Evolutionary conservation across 1,284 basidiomycete genomes (phyloP).

Genomic region (Trichosporon asahii): DNA sequence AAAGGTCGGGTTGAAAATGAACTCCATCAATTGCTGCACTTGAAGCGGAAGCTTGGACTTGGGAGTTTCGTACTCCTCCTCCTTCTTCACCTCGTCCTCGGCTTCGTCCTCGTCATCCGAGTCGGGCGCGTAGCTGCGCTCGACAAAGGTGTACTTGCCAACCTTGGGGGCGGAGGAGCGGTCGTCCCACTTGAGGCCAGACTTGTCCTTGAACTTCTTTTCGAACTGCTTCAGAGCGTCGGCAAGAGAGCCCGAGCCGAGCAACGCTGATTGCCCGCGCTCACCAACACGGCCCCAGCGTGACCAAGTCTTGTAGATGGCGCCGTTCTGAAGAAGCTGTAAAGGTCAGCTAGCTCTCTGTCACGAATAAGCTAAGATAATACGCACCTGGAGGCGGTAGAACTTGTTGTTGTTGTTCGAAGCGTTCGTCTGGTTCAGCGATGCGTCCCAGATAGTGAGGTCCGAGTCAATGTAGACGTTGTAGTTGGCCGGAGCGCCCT

Average conservation of each 20-base stretch:
- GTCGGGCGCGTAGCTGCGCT: constrained; percentile 25
- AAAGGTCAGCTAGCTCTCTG: too few species aligned
- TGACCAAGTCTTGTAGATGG: constrained; percentile 19
- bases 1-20: constrained; percentile 56
- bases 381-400: constrained; percentile 26
- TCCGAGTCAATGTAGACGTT: constrained; percentile 58
- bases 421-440: constrained; percentile 66
- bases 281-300: constrained; percentile 30
- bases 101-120: constrained; percentile 16
- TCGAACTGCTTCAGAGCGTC: constrained; percentile 16
- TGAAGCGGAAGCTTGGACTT: constrained; percentile 19
- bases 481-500: constrained; percentile 31
- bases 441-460: constrained; percentile 62
- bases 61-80: constrained; percentile 14
- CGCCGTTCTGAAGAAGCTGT: constrained; percentile 14
- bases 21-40: constrained; percentile 55
- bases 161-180: constrained; percentile 12
- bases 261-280: constrained; percentile 14
- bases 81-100: constrained; percentile 18
- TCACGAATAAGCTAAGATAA: too few species aligned
- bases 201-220: constrained; percentile 30
- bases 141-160: constrained; percentile 27
- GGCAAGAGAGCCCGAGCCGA: constrained; percentile 12
- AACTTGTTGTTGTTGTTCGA: constrained; percentile 64
- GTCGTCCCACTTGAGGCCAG: constrained; percentile 19